Conservation (phyloP, 179 eudicot species). For the Monotropa hypopitys region DNA sequence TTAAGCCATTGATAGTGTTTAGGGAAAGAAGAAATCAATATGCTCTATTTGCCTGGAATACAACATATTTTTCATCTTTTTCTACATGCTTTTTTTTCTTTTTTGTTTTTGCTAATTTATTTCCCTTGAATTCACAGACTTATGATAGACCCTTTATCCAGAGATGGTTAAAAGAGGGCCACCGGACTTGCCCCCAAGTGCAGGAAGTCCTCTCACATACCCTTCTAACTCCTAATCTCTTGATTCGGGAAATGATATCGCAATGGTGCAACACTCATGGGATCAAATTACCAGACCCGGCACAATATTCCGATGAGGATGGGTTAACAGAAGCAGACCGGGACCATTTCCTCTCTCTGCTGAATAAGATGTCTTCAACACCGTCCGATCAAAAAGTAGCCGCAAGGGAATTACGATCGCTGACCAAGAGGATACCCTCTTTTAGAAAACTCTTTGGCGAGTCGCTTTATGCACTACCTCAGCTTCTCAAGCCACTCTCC, state of each 20-base stretch:
- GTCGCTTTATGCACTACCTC: conserved; percentile 30
- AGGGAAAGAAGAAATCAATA: background rate
- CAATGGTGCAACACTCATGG: conserved; percentile 72
- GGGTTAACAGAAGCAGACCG: conserved; percentile 39
- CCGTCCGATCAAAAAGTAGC: conserved; percentile 55
- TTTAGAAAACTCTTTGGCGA: conserved; percentile 71
- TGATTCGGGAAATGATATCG: conserved; percentile 47
- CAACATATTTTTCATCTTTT: background rate
- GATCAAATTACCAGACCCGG: conserved; percentile 29
- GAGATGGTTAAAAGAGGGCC: conserved; percentile 72
- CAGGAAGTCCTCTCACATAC: conserved; percentile 83
- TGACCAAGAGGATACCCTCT: conserved; percentile 62
- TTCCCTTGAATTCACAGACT: conserved; percentile 37
- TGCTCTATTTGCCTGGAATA: background rate
- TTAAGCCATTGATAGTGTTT: background rate
- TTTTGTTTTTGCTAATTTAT: background rate
- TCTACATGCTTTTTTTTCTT: background rate
- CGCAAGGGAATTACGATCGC: conserved; percentile 53
- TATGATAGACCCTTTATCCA: conserved; percentile 68
- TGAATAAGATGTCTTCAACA: conserved; percentile 43
- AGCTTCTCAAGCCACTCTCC: conserved; percentile 42
- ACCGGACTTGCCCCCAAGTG: conserved; percentile 64
- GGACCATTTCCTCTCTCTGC: conserved; percentile 36
- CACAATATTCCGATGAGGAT: conserved; percentile 26
- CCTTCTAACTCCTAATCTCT: conserved; percentile 50